phyloP scores from a whole-genome alignment of 805 yeast genomes.

The Yarrowia phangngaensis region DNA sequence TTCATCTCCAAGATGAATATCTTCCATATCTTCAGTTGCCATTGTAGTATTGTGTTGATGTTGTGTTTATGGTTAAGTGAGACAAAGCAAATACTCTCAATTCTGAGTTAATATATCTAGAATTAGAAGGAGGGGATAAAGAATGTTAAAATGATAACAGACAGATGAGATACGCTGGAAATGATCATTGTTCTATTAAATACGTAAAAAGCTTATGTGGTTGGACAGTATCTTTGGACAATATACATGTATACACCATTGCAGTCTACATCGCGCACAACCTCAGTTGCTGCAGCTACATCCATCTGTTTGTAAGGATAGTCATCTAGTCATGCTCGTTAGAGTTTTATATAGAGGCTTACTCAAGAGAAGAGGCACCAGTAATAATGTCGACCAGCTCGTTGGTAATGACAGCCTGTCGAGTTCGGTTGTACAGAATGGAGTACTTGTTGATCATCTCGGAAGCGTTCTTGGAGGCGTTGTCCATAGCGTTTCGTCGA shows the following conservation, averaged over 20 bases:
- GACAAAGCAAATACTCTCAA: neutral
- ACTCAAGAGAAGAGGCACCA: constrained; percentile 98
- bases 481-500: constrained; percentile 99
- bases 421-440: constrained; percentile 97
- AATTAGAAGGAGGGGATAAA: no score
- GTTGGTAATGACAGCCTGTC: constrained; percentile 99
- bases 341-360: constrained; percentile 36
- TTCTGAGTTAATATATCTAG: no score
- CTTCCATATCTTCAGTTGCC: constrained; percentile 1
- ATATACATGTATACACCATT: neutral
- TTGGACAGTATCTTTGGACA: no score
- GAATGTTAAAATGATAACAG: no score
- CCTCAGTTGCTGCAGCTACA: neutral
- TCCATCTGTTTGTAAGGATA: neutral
- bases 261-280: no score
- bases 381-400: constrained; percentile 99
- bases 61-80: neutral
- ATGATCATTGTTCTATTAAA: no score
- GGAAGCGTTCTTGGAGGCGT: constrained; percentile 99
- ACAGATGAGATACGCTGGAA: no score
- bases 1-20: constrained; percentile 19
- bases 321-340: constrained; percentile 27
- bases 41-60: neutral
- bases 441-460: constrained; percentile 97
- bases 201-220: no score